Percentiles rank a stretch among this genome's conserved stretches.
Conservation (phyloP, 164 flowering plant genomes). For the Dillenia turbinata region DNA sequence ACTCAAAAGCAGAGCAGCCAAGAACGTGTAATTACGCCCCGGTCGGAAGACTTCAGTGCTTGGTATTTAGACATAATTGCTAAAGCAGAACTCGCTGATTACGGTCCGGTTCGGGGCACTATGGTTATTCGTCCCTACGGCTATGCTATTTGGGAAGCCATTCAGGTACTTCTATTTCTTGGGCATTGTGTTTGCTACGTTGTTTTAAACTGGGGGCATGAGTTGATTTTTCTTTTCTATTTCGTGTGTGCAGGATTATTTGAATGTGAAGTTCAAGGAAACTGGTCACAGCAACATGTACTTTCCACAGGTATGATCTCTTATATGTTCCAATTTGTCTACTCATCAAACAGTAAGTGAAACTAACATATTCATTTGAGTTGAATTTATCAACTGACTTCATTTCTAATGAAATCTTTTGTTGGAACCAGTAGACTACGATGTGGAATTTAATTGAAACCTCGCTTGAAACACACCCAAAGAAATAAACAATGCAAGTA, state of each 20-base stretch:
- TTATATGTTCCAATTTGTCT: neutral
- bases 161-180: conserved; percentile 51
- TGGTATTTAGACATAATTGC: conserved; percentile 90
- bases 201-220: neutral
- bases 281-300: conserved; percentile 98
- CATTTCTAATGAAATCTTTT: too few species aligned
- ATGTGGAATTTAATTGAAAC: too few species aligned
- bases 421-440: too few species aligned
- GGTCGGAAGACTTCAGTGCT: conserved; percentile 89
- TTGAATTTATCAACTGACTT: too few species aligned
- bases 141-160: conserved; percentile 97
- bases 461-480: too few species aligned
- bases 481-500: too few species aligned
- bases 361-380: too few species aligned
- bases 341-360: too few species aligned
- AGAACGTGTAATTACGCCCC: conserved; percentile 65
- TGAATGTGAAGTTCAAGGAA: conserved; percentile 94
- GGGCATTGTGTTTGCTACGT: neutral
- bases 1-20: conserved; percentile 11
- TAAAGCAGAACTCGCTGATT: conserved; percentile 85
- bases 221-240: neutral
- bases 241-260: conserved; percentile 61
- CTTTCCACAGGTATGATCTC: conserved; percentile 75
- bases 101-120: conserved; percentile 96
- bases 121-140: conserved; percentile 98